Evolutionary conservation across 805 yeast genomes (phyloP), one percentile per base, ranked within the genome.

Genomic region (Wickerhamiella sergipiensis): DNA sequence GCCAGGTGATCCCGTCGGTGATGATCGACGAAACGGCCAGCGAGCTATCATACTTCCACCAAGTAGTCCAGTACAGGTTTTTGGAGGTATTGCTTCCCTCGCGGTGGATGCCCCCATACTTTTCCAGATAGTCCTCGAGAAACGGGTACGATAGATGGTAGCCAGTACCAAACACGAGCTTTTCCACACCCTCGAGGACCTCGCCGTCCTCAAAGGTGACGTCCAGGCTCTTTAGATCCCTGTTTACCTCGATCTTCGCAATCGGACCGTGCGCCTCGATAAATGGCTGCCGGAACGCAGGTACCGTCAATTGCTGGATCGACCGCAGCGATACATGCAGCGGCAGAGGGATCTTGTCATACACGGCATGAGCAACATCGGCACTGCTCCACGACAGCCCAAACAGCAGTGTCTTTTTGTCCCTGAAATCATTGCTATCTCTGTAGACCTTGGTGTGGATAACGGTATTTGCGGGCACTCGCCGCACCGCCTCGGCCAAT

Each of bases 391-490:
- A 54, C 12, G 52, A 49, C 13, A 55, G 59, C 2, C 73, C 72
- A 18, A 68, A 57, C 1, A 67, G 57, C 15, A 64, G 64, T 2
- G 65, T 57, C 8, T 51, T 53, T 50, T 67, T 66, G 33, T 55
- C 61, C 33, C 40, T 51, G 36, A 56, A 53, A 23, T 55, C 60
- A 36, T 54, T 53, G 8, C 53, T 55, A 13, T 53, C 55, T 43
- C 68, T 61, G 66, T 68, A 67, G 17, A 56, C 56, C 24, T 68
- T 61, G 6, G 66, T 58, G 50, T 67, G 71, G 18, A 65, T 45
- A 12, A 61, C 47, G 7, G 55, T 49, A 19, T 71, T 69, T 43
- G 59, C 51, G 29, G 61, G 67, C 6, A 39, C 29, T 21, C n/a
- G 8, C n/a, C 17, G 21, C 2, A 44, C 26, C 2, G 52, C 51